Base-by-base conservation (phyloP, 495 filamentous ascomycete species). In the Cercophora scortea region DNA sequence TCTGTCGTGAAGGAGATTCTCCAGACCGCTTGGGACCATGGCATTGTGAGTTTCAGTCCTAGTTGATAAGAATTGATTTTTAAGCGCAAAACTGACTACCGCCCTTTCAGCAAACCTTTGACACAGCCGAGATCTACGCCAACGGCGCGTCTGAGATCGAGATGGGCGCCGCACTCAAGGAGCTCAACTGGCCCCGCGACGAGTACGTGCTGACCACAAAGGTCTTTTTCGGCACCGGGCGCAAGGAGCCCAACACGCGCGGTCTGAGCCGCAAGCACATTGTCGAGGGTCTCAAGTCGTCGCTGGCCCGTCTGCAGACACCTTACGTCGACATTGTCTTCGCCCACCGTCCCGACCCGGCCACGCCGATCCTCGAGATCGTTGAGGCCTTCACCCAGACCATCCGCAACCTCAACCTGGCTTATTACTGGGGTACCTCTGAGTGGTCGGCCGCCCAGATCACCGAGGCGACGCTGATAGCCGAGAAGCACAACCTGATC, bases 361-460 rank as follows among this genome's bases (percentile, higher is more conserved):
- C 83, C 41, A 93, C 89, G 0, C 90, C 90, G 3, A 92, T 94
- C 76, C 87, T 90, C 63, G 90, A 95, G 68, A 81, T 81, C 36
- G 90, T 94, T 36, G 82, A 89, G 51, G 89, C 76, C 42, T 94
- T 94, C 76, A 92, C 91, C 68, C 79, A 88, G 62, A 68, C 86
- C 33, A 89, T 95, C 58, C 74, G 84, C 65, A 78, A 78, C 43
- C 86, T 88, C 41, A 86, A 89, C 71, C 62, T 67, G 43, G 83
- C 85, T 18, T 85, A 93, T 63, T 93, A 94, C 77, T 95, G 89
- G 90, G 90, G 90, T 34, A 94, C 90, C 1, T 88, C 85, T 0
- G 88, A 92, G 73, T 94, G 89, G 90, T 77, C 75, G 51, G 88
- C 89, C 8, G 81, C 80, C 47, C 87, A 95, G 71, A 92, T 95